Evolutionary conservation across 116 monocot species (phyloP), one percentile per base, ranked within the genome.

Genomic region (Iris pallida): DNA sequence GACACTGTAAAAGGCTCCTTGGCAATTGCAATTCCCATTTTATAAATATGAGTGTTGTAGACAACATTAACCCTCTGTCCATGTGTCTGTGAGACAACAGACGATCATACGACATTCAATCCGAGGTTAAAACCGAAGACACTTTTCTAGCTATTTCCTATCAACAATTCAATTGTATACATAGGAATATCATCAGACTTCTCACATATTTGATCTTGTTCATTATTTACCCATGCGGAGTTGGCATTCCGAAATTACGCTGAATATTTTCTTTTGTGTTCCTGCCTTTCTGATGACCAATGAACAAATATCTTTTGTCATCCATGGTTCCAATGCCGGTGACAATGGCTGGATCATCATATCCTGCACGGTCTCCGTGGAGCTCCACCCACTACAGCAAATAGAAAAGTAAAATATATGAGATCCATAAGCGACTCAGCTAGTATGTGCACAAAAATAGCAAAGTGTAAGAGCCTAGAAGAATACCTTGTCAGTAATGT

Each of bases 271-370:
- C 89, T 51, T 90, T 90, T 55, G 90, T 90, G 65, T 86, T 90
- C 59, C 90, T 79, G 8, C 90, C 90, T 62, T 90, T 90, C 63
- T 90, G 90, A 12, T 90, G 90, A n/a, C 86, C 90, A 64, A 90
- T 84, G 51, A 90, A 80, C 79, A 86, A 78, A 64, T 86, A 90
- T 9, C 56, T 73, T 75, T 81, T 79, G 0, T 86, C 90, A 77
- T 86, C 81, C 13, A 90, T 84, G 71, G 72, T 82, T 78, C 90
- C 90, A 71, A 90, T 70, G 57, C 86, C 90, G 72, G 84, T 84
- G 20, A 86, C 84, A 72, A 90, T 84, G 56, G 90, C 86, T 54
- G 90, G 90, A 84, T 90, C 90, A 80, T 90, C 90, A 80, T 86
- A 90, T 19, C 90, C 86, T 55, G 86, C 81, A 71, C 90, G 79